Percentiles rank a stretch among this genome's conserved stretches.
phyloP scores from a whole-genome alignment of 1,284 basidiomycete species.

The Ustilago hordei region DNA sequence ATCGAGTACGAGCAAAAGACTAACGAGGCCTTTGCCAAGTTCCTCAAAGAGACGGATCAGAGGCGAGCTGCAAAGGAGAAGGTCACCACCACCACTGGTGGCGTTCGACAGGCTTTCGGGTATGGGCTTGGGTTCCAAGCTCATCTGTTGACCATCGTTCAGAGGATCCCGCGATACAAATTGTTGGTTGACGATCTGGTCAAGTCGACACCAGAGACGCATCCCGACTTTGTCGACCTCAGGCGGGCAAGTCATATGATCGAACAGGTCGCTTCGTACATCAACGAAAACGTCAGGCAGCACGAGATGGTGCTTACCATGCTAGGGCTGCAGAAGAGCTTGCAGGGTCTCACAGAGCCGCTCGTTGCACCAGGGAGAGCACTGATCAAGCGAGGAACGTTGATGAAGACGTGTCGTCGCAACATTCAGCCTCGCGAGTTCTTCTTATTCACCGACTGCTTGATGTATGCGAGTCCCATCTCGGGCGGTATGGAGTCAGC shows the following conservation, averaged over 20 bases:
- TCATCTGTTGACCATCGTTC: slow-evolving; percentile 66
- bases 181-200: slow-evolving; percentile 64
- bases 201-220: slow-evolving; percentile 57
- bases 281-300: slow-evolving; percentile 67
- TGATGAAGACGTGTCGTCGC: slow-evolving; percentile 66
- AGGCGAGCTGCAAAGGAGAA: slow-evolving; percentile 32
- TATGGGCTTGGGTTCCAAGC: slow-evolving; percentile 67
- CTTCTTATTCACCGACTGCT: slow-evolving; percentile 68
- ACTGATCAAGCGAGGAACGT: slow-evolving; percentile 60
- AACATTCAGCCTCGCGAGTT: slow-evolving; percentile 67
- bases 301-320: slow-evolving; percentile 67
- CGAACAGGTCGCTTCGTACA: slow-evolving; percentile 63
- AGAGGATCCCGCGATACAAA: slow-evolving; percentile 68
- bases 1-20: slow-evolving; percentile 62
- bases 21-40: slow-evolving; percentile 61
- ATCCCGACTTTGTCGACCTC: slow-evolving; percentile 57
- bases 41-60: slow-evolving; percentile 61
- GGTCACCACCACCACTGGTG: slow-evolving; percentile 17
- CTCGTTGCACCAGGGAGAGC: slow-evolving; percentile 63
- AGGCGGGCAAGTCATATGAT: slow-evolving; percentile 54
- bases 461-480: slow-evolving; percentile 62
- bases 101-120: slow-evolving; percentile 44
- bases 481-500: slow-evolving; percentile 58
- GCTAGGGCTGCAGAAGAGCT: slow-evolving; percentile 63
- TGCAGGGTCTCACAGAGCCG: slow-evolving; percentile 61